Percentiles rank a stretch among this genome's conserved stretches.
Evolutionary conservation across 2,329 filamentous ascomycete species (phyloP).

Genomic region (Harringtonia aguacate): DNA sequence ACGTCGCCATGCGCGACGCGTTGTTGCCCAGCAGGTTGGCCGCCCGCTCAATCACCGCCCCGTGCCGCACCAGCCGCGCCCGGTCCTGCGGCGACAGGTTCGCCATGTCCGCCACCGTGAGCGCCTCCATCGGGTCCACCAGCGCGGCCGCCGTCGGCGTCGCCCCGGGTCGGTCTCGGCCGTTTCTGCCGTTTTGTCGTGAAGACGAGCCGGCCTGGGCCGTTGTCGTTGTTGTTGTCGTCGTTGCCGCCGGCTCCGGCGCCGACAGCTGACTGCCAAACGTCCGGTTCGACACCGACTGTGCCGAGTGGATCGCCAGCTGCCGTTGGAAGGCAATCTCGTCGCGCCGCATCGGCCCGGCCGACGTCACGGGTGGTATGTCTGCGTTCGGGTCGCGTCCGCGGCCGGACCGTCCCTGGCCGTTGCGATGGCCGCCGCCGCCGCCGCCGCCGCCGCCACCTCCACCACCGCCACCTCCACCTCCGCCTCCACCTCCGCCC

Average conservation of each 20-base stretch:
- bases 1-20: conserved; percentile 59
- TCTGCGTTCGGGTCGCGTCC: conserved; percentile 85
- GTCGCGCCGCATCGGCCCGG: conserved; percentile 71
- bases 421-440: conserved; percentile 25
- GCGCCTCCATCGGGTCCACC: conserved; percentile 33
- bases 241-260: conserved; percentile 18
- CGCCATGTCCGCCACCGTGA: conserved; percentile 38
- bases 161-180: background rate
- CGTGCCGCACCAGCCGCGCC: conserved; percentile 68
- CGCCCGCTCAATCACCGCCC: conserved; percentile 77
- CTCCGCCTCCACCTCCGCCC: conserved; percentile 42
- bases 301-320: conserved; percentile 80
- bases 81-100: conserved; percentile 65
- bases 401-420: conserved; percentile 37
- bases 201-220: background rate
- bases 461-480: conserved; percentile 36
- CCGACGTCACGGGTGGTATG: conserved; percentile 57
- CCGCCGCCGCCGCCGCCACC: conserved; percentile 22
- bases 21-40: conserved; percentile 72
- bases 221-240: background rate
- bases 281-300: conserved; percentile 66
- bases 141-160: conserved; percentile 6
- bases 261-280: conserved; percentile 76
- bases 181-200: background rate
- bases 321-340: conserved; percentile 88